These are phyloP conservation scores for Penicillium sumatraense DNA, from an alignment of 2,329 filamentous ascomycete species.

Conservation along the genomic window DNA sequence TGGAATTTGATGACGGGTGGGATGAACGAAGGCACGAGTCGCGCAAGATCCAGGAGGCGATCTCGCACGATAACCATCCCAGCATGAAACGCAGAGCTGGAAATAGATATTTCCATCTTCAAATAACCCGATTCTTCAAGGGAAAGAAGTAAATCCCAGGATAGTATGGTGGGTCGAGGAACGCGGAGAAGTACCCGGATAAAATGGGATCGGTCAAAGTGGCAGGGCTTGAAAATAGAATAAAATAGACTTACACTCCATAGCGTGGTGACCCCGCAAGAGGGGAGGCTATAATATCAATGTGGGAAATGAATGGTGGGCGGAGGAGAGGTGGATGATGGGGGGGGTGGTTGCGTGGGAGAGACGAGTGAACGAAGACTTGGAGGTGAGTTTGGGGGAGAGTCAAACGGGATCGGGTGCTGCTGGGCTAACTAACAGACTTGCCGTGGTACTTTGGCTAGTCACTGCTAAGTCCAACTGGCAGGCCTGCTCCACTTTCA, in stretches of 20 bases:
- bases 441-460: slow-evolving; percentile 3
- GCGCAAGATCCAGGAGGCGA: slow-evolving; percentile 26
- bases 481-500: too few species aligned
- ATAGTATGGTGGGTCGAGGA: slow-evolving; percentile 44
- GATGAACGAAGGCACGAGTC: slow-evolving; percentile 39
- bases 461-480: too few species aligned
- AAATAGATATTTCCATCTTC: slow-evolving; percentile 18
- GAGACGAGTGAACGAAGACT: slow-evolving; percentile 42
- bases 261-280: slow-evolving; percentile 56
- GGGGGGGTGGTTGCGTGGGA: slow-evolving; percentile 34
- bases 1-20: slow-evolving; percentile 44
- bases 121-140: slow-evolving; percentile 19
- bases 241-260: slow-evolving; percentile 62
- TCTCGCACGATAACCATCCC: slow-evolving; percentile 27
- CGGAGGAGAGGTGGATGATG: slow-evolving; percentile 14
- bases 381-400: slow-evolving; percentile 33
- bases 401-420: slow-evolving; percentile 24
- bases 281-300: slow-evolving; percentile 38
- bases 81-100: slow-evolving; percentile 21
- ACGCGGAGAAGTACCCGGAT: slow-evolving; percentile 45
- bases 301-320: slow-evolving; percentile 38
- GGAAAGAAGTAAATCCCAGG: slow-evolving; percentile 27
- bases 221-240: slow-evolving; percentile 33
- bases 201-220: slow-evolving; percentile 36
- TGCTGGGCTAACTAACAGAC: too few species aligned